Evolutionary conservation across 805 yeast genomes (phyloP).

Genomic region (Ogataea paraovalis): DNA sequence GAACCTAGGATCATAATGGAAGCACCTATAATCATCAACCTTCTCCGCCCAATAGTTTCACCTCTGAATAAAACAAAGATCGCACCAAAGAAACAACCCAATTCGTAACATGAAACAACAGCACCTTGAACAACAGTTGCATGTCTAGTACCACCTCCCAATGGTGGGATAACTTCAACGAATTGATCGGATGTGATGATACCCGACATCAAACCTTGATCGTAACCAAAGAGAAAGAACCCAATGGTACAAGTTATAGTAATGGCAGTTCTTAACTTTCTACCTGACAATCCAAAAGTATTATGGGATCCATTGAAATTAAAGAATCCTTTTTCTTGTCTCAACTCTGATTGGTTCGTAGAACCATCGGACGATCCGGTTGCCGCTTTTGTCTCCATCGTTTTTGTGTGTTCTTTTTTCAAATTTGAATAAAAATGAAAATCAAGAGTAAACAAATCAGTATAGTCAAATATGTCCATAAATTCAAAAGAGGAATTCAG

Average conservation of each 20-base stretch:
- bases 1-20: constrained; percentile 58
- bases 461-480: too few relatives aligned
- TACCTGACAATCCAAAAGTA: constrained; percentile 41
- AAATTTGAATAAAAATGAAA: background rate
- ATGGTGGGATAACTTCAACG: constrained; percentile 55
- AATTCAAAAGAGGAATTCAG: too few relatives aligned
- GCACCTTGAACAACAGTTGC: constrained; percentile 64
- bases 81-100: constrained; percentile 73
- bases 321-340: background rate
- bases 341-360: background rate
- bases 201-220: constrained; percentile 58
- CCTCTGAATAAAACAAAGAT: constrained; percentile 54
- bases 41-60: constrained; percentile 60
- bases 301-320: background rate
- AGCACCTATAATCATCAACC: constrained; percentile 51
- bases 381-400: background rate
- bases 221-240: constrained; percentile 66
- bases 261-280: constrained; percentile 40
- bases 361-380: background rate
- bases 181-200: constrained; percentile 55
- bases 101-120: constrained; percentile 57
- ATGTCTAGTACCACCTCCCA: constrained; percentile 33
- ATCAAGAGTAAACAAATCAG: background rate
- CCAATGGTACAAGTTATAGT: constrained; percentile 60
- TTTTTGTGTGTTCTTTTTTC: background rate